Base-by-base conservation (phyloP, 2,329 filamentous ascomycete species). In the Alternaria infectoria region DNA sequence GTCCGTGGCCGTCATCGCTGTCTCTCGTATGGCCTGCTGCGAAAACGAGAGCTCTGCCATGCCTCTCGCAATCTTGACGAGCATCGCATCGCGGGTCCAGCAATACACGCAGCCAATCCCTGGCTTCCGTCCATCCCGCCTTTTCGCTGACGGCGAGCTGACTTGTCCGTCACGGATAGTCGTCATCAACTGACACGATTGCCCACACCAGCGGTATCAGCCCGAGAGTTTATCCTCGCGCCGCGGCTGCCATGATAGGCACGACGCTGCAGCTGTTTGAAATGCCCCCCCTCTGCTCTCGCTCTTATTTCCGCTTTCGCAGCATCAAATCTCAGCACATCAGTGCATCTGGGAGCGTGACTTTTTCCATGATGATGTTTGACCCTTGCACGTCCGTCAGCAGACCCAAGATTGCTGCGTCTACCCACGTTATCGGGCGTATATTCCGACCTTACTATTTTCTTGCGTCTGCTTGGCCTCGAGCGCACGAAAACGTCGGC, bases 151-250 rank as follows among this genome's bases (percentile, higher is more conserved):
- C 62, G 61, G 47, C 49, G 52, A 55, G 36, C 47, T 52, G 61
- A 62, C 55, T 40, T 43, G 19, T 13, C 45, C 55, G 28, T 61
- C 32, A 44, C 44, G 54, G 61, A 67, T 62, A 67, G 60, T 68
- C 66, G 68, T 54, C 66, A 69, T 57, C 57, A 25, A 68, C 64
- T 72, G 68, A 54, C 59, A 44, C 46, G 17, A 62, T 61, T 32
- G 40, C 55, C 54, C 58, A 40, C 36, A 44, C 28, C n/a, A 51
- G 52, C 51, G 54, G 51, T 57, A 67, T 57, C 49, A 54, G 57
- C 30, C 55, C 57, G 58, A 54, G 46, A 44, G 30, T 30, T 28
- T 46, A 47, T 50, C 45, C 59, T 8, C 25, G 59, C 30, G 58
- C 64, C 54, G 61, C 51, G 50, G 15, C 21, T 61, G 46, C 61